A percentile compares a stretch with the other conserved stretches of the same genome.
Conservation (phyloP, 2,329 filamentous ascomycete genomes). For the Huntiella savannae region DNA sequence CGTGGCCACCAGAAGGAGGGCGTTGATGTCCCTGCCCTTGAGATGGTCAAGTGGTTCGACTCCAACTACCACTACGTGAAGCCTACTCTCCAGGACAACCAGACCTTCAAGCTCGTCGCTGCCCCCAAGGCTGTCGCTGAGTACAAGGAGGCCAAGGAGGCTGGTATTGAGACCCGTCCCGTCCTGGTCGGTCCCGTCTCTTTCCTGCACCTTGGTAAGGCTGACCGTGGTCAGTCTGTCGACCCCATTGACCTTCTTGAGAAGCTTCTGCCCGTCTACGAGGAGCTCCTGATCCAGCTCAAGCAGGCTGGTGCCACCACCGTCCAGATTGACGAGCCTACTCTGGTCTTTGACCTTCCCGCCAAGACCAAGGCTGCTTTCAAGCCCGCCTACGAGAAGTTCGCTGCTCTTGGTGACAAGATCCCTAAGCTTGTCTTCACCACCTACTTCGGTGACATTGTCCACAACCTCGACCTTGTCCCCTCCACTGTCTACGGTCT, state of each 20-base stretch:
- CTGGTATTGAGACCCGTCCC: constrained; percentile 78
- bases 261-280: constrained; percentile 86
- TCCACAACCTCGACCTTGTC: constrained; percentile 92
- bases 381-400: constrained; percentile 91
- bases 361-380: constrained; percentile 86
- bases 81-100: constrained; percentile 91
- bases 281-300: constrained; percentile 77
- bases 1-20: constrained; percentile 92
- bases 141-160: constrained; percentile 95
- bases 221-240: constrained; percentile 84
- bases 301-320: constrained; percentile 91
- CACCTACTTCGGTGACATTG: constrained; percentile 98
- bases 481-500: constrained; percentile 64
- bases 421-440: constrained; percentile 78
- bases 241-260: constrained; percentile 86
- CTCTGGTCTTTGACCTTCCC: constrained; percentile 86
- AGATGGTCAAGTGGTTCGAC: constrained; percentile 99
- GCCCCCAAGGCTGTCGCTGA: constrained; percentile 87
- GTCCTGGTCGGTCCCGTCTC: constrained; percentile 91
- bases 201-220: constrained; percentile 95
- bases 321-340: constrained; percentile 96
- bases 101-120: constrained; percentile 75
- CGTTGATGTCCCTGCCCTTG: constrained; percentile 80
- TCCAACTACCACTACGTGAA: constrained; percentile 99
- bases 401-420: constrained; percentile 55